Evolutionary conservation across 495 filamentous ascomycete genomes (phyloP).

Genomic region (Gamarada debralockiae): DNA sequence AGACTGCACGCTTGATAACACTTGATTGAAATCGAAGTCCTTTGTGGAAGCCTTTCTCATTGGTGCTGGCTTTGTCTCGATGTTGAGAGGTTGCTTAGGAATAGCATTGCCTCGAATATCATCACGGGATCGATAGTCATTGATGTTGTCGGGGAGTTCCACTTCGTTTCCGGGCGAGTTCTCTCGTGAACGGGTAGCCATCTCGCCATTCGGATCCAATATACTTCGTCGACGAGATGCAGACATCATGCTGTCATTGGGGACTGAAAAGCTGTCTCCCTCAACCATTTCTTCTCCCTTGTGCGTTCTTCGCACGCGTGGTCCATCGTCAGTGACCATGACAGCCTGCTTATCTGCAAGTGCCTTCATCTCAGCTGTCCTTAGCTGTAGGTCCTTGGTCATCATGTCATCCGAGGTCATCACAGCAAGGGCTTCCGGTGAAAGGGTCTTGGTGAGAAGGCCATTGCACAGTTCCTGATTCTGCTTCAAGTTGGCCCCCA

Average conservation of each 20-base stretch:
- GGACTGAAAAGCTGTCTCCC: conserved; percentile 43
- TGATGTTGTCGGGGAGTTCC: conserved; percentile 23
- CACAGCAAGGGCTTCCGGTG: conserved; percentile 65
- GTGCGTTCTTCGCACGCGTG: conserved; percentile 84
- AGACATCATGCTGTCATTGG: conserved; percentile 35
- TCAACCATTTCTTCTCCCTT: conserved; percentile 93
- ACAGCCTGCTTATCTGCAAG: conserved; percentile 81
- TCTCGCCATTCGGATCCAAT: conserved; percentile 29
- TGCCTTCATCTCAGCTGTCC: conserved; percentile 67
- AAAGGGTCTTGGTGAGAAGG: conserved; percentile 65
- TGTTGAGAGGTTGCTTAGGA: conserved; percentile 36
- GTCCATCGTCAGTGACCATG: conserved; percentile 75
- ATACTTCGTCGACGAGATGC: conserved; percentile 35
- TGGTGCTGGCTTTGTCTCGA: conserved; percentile 34
- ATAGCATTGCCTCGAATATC: conserved; percentile 19
- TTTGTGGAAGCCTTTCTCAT: conserved; percentile 34
- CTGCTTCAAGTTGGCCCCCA: conserved; percentile 79
- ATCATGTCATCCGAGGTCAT: conserved; percentile 90
- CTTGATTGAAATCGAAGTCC: conserved; percentile 67
- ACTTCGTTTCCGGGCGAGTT: conserved; percentile 23
- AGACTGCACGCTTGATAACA: conserved; percentile 62
- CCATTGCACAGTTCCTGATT: conserved; percentile 76
- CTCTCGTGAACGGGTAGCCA: conserved; percentile 27
- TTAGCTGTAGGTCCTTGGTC: conserved; percentile 80
- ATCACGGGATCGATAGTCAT: conserved; percentile 30